Percentiles rank a stretch among this genome's conserved stretches.
phyloP scores from a whole-genome alignment of 2,329 filamentous ascomycete species.

The Aspergillus pseudotamarii region DNA sequence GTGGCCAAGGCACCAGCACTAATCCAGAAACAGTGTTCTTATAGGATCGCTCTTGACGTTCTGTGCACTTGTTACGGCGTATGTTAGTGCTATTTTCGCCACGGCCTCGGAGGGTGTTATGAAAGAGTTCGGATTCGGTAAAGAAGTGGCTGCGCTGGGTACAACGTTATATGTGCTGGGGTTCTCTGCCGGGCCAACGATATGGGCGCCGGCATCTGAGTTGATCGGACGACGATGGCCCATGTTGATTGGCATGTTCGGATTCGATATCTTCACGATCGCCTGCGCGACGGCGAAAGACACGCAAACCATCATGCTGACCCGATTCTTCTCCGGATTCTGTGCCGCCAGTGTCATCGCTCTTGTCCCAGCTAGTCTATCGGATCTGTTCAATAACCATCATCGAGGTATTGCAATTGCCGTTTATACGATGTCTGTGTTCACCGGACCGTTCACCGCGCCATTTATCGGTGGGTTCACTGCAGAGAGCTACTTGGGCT shows the following conservation, averaged over 20 bases:
- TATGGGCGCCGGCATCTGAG: constrained; percentile 65
- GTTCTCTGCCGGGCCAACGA: constrained; percentile 60
- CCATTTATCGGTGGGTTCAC: constrained; percentile 55
- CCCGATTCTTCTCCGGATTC: constrained; percentile 48
- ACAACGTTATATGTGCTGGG: constrained; percentile 52
- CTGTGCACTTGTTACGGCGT: constrained; percentile 46
- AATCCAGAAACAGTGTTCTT: constrained; percentile 13
- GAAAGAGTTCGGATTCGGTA: constrained; percentile 45
- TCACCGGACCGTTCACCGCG: constrained; percentile 49
- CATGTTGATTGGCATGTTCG: constrained; percentile 45
- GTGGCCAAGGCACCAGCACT: background rate
- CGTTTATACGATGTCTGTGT: constrained; percentile 50
- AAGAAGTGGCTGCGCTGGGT: constrained; percentile 46
- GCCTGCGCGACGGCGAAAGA: constrained; percentile 45
- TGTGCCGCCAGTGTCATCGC: constrained; percentile 45
- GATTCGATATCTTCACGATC: constrained; percentile 49
- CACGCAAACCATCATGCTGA: constrained; percentile 42
- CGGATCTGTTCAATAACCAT: constrained; percentile 53
- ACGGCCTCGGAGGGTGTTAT: constrained; percentile 60
- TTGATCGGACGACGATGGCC: constrained; percentile 59
- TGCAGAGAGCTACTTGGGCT: constrained; percentile 48
- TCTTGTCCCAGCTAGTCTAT: constrained; percentile 45
- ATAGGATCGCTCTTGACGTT: constrained; percentile 22
- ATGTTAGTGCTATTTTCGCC: constrained; percentile 65
- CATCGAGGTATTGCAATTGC: constrained; percentile 44